Evolutionary conservation across 2,329 filamentous ascomycete species (phyloP), one percentile per base, ranked within the genome.

Genomic region (Penicillium sp.): DNA sequence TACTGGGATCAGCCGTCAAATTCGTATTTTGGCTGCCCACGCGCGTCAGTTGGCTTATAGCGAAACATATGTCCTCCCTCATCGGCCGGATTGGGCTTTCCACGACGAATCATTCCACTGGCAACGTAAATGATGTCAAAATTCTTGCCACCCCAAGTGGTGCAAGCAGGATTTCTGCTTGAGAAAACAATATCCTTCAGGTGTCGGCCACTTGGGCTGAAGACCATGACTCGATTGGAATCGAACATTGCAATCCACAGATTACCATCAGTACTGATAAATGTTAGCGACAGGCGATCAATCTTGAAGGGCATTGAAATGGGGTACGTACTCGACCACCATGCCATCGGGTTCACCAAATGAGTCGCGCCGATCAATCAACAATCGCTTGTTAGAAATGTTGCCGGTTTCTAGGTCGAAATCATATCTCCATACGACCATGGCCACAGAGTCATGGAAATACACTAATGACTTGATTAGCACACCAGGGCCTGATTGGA

Each of bases 261-360:
- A 51, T 75, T 75, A 4, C 72, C 72, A 14, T 72, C 62, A 1
- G 68, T 69, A 41, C 73, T 76, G 48, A 41, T 16, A 14, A 13
- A 5, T 9, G 11, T 16, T 24, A 41, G 37, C 37, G 10, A 31
- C 11, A 13, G 29, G 29, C 4, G 8, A 21, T 9, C 10, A 26
- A n/a, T n/a, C n/a, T n/a, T n/a, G n/a, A 21, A 21, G 11, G 37
- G 35, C 3, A n/a, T 37, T 13, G 3, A 6, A 29, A 24, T 10
- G 22, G n/a, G 14, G 2, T 13, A 64, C 71, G 49, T 68, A 75
- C 73, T 75, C 73, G 7, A 74, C 63, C 3, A 75, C 71, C 71
- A 75, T 74, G 5, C 73, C 73, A 62, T 76, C 73, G 1, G 72
- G 73, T 53, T 75, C 72, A 16, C 68, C 72, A 54, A 56, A 70